Conservation (phyloP, 805 yeast species). For the Candida hispaniensis region DNA sequence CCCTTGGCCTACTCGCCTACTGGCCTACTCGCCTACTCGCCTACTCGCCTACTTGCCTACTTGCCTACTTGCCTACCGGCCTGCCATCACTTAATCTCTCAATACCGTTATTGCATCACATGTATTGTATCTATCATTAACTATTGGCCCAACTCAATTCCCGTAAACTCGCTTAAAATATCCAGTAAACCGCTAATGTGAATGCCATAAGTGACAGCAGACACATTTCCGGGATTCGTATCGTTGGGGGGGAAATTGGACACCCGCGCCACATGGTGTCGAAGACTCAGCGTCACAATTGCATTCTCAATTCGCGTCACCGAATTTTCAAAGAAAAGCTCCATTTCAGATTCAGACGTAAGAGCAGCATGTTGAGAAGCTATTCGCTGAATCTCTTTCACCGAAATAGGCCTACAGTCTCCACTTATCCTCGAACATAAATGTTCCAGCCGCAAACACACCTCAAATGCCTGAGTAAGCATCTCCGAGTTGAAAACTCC, state of each 20-base stretch:
- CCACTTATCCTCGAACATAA: constrained; percentile 21
- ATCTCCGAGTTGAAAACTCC: constrained; percentile 6
- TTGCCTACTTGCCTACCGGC: too few species aligned
- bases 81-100: too few species aligned
- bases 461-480: constrained; percentile 8
- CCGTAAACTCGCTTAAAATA: constrained; percentile 3
- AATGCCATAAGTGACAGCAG: constrained; percentile 10
- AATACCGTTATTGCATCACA: too few species aligned
- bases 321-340: constrained; percentile 24
- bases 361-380: constrained; percentile 18
- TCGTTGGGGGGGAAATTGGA: constrained; percentile 5
- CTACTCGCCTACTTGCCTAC: too few species aligned
- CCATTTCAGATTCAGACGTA: constrained; percentile 22
- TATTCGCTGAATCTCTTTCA: constrained; percentile 10
- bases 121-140: too few species aligned
- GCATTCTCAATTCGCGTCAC: constrained; percentile 29
- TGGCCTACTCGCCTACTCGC: too few species aligned
- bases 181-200: constrained; percentile 12
- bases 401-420: constrained; percentile 5
- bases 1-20: too few species aligned
- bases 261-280: constrained; percentile 17
- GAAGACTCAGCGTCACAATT: constrained; percentile 24
- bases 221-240: constrained; percentile 7
- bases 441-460: constrained; percentile 20
- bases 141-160: too few species aligned